These are phyloP conservation scores for Trypanosoma conorhini DNA, from an alignment of 208 protist species.

Conservation along the genomic window DNA sequence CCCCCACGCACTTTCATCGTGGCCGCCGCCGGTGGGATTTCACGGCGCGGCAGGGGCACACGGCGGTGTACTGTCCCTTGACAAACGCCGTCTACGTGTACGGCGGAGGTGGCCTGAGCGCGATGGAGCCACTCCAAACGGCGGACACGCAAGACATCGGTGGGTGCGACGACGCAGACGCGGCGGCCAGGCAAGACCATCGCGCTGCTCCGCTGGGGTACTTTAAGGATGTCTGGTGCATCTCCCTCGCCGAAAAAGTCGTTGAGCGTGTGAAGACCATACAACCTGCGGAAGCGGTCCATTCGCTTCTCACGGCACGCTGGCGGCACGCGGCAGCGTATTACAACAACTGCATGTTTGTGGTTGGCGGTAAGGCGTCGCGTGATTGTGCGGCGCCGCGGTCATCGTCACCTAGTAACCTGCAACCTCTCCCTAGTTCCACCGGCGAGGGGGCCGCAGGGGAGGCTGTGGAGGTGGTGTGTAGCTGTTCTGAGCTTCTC, in stretches of 20 bases:
- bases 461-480: slow-evolving; percentile 20
- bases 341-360: slow-evolving; percentile 60
- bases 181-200: neutral
- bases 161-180: neutral
- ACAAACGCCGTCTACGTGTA: slow-evolving; percentile 66
- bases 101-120: slow-evolving; percentile 41
- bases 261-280: slow-evolving; percentile 10
- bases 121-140: neutral
- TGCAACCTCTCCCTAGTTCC: slow-evolving; percentile 6
- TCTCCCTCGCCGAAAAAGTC: slow-evolving; percentile 10
- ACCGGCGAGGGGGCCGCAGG: slow-evolving; percentile 2
- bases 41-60: slow-evolving; percentile 55
- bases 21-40: neutral
- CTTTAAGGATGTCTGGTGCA: slow-evolving; percentile 29
- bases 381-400: too few species aligned
- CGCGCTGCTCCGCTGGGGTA: slow-evolving; percentile 1
- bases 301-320: slow-evolving; percentile 15
- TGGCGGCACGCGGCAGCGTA: slow-evolving; percentile 64
- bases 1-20: neutral
- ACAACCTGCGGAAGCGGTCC: neutral
- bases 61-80: slow-evolving; percentile 39
- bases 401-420: neutral
- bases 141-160: neutral
- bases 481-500: slow-evolving; percentile 42
- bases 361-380: slow-evolving; percentile 47